Conservation (phyloP, 306 rosid species). For the Pyrus pyrifolia region DNA sequence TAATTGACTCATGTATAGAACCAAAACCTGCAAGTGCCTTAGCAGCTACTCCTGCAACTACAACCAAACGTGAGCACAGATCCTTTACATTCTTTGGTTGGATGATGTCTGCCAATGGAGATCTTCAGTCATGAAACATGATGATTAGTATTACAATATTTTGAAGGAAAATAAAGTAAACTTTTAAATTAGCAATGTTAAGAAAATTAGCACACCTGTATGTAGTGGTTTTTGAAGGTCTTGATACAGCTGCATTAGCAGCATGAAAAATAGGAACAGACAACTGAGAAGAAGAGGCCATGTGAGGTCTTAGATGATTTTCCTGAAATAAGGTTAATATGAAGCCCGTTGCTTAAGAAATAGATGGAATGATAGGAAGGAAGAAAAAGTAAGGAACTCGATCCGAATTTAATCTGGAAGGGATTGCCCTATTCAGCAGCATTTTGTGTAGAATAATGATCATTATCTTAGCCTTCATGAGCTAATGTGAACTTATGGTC, state of each 20-base stretch:
- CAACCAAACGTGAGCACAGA: conserved; percentile 62
- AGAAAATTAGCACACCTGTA: conserved; percentile 43
- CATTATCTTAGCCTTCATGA: neutral
- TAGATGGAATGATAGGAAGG: neutral
- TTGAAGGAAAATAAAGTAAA: neutral
- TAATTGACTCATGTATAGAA: conserved; percentile 8
- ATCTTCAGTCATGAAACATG: conserved; percentile 46
- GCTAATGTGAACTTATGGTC: neutral
- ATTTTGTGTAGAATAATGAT: neutral
- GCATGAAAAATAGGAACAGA: conserved; percentile 22
- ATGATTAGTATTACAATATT: neutral
- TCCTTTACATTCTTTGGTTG: conserved; percentile 52
- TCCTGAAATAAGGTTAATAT: conserved; percentile 32
- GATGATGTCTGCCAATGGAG: conserved; percentile 55
- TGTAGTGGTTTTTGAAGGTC: conserved; percentile 32
- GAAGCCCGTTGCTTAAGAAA: neutral
- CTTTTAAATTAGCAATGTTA: neutral
- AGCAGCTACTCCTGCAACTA: conserved; percentile 49
- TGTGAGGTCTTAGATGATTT: conserved; percentile 27
- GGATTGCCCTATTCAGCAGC: neutral
- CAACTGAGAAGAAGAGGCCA: conserved; percentile 22
- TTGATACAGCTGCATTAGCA: conserved; percentile 31
- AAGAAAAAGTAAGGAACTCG: neutral
- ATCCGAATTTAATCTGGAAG: neutral
- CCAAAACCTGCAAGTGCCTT: conserved; percentile 51